A percentile compares a stretch with the other conserved stretches of the same genome.
Evolutionary conservation across 2,329 filamentous ascomycete species (phyloP).

Genomic region (Fusarium mangiferae): DNA sequence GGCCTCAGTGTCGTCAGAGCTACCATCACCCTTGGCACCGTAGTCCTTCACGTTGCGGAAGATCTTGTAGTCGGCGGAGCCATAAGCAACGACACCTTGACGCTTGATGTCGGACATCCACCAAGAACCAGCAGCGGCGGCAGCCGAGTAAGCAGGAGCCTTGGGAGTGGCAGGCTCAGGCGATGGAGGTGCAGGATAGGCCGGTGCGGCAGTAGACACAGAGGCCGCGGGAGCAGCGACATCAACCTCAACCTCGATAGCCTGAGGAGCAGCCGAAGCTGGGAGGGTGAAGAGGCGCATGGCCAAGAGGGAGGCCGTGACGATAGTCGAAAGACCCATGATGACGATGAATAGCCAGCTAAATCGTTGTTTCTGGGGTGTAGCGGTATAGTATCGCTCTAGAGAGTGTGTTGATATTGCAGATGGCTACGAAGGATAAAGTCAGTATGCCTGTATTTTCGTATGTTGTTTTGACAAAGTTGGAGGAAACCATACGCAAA

Average conservation of each 20-base stretch:
- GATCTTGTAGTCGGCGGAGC: constrained; percentile 69
- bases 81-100: constrained; percentile 74
- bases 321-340: constrained; percentile 58
- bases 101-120: constrained; percentile 78
- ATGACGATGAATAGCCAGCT: constrained; percentile 55
- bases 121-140: constrained; percentile 58
- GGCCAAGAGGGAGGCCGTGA: constrained; percentile 56
- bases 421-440: constrained; percentile 17
- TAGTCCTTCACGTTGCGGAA: constrained; percentile 83
- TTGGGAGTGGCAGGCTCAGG: neutral
- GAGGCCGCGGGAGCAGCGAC: constrained; percentile 23
- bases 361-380: constrained; percentile 32
- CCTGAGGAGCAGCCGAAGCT: constrained; percentile 47
- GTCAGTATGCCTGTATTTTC: constrained; percentile 19
- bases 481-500: neutral
- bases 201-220: neutral
- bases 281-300: constrained; percentile 53
- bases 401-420: constrained; percentile 26
- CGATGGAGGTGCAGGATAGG: constrained; percentile 1
- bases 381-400: constrained; percentile 18
- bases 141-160: constrained; percentile 10
- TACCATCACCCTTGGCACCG: constrained; percentile 74
- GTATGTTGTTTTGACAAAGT: neutral
- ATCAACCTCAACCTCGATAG: neutral
- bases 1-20: constrained; percentile 84